phyloP scores from a whole-genome alignment of 495 filamentous ascomycete species.

The Oidiodendron maius region DNA sequence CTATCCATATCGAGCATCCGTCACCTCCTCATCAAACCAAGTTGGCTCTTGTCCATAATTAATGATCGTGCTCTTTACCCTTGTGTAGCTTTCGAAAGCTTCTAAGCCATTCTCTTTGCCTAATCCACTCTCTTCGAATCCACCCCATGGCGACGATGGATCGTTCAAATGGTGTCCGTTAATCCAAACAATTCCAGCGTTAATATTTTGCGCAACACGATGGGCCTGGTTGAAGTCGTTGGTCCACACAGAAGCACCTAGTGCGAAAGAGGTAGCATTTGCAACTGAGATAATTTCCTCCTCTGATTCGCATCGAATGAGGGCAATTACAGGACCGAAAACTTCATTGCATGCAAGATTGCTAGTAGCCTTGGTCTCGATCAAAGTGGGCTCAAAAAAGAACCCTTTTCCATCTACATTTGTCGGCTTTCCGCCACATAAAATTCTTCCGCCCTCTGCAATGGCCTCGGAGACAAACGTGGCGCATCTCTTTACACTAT shows the following conservation, averaged over 20 bases:
- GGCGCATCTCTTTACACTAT: conserved; percentile 31
- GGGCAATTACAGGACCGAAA: conserved; percentile 77
- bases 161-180: conserved; percentile 58
- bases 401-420: conserved; percentile 39
- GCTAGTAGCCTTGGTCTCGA: conserved; percentile 25
- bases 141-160: conserved; percentile 77
- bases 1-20: conserved; percentile 42
- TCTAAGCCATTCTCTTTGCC: conserved; percentile 88
- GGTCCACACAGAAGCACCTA: conserved; percentile 53
- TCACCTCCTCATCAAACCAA: conserved; percentile 43
- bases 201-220: conserved; percentile 47
- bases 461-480: conserved; percentile 31
- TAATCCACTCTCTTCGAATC: conserved; percentile 87
- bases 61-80: conserved; percentile 61
- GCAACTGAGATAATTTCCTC: conserved; percentile 77
- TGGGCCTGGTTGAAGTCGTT: conserved; percentile 51
- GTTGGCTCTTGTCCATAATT: conserved; percentile 45
- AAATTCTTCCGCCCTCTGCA: conserved; percentile 22
- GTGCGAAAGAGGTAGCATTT: conserved; percentile 72
- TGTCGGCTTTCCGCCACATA: conserved; percentile 32
- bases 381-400: conserved; percentile 52
- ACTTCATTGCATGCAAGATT: conserved; percentile 26
- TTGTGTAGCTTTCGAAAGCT: conserved; percentile 83
- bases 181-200: conserved; percentile 56
- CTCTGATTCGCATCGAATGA: conserved; percentile 75